Evolutionary conservation across 768 basidiomycete species (phyloP), one percentile per base, ranked within the genome.

Genomic region (Arthromyces matolae): DNA sequence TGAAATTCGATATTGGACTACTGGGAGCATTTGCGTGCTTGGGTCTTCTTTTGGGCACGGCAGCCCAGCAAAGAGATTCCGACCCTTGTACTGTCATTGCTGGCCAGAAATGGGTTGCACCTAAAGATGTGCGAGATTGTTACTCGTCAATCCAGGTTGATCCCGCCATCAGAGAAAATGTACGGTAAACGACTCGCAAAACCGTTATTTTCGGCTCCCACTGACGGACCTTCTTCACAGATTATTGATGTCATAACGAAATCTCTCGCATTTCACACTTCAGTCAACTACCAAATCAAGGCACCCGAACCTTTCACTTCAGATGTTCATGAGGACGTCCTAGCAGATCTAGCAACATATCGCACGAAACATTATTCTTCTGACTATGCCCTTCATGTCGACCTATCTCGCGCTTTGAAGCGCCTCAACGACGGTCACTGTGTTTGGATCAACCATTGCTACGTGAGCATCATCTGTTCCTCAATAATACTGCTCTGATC

Each of bases 401-500:
- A 80, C 53, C 60, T 82, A 10, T 80, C 74, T 27, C 66, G 71
- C 14, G 67, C 80, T 1, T 67, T 81, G 49, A 80, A 79, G 56
- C 67, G 76, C 8, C 65, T 79, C 27, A 76, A 78, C 49, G 81
- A 83, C 54, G 80, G 80, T 0, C 81, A 82, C 57, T 78, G 77
- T 57, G 71, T 73, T 8, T 77, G 77, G 63, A 67, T 78, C 22
- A 80, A 81, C 56, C 54, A 64, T 19, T 83, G 80, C 60, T 82
- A 75, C 59, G 80, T 80, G 52, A 69, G 74, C 74, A 12, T 35
- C 13, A 23, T 9, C 12, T 22, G 40, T 14, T 24, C 24, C 39
- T 22, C 19, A 7, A 36, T 50, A 14, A 19, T 18, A 14, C 27
- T 16, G 18, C 8, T 10, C 16, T 52, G 42, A 45, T n/a, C 8